A percentile compares a stretch with the other conserved stretches of the same genome.
These are phyloP conservation scores for Anthracocystis panici-leucophaei DNA, from an alignment of 1,284 basidiomycete genomes.

Conservation along the genomic window DNA sequence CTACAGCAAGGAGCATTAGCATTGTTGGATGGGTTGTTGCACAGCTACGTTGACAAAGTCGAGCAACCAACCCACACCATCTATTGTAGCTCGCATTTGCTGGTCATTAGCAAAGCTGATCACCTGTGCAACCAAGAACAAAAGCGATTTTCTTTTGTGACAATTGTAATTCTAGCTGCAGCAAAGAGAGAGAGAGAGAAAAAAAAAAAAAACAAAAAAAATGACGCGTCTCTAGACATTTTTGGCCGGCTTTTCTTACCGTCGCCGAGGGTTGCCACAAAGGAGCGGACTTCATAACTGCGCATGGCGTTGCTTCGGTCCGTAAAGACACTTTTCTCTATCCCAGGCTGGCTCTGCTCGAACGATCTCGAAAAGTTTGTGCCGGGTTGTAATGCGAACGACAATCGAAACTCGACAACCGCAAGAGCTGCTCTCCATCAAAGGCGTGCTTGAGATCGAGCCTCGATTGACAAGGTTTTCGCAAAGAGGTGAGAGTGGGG, in stretches of 20 bases:
- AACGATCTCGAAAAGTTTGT: neutral
- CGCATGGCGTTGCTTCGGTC: slow-evolving; percentile 2
- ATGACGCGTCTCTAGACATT: neutral
- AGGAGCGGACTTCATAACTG: slow-evolving; percentile 1
- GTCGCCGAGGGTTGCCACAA: slow-evolving; percentile 24
- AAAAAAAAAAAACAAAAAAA: too few species aligned
- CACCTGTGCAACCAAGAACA: too few species aligned
- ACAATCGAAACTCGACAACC: slow-evolving; percentile 1
- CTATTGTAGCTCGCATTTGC: too few species aligned
- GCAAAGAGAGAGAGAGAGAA: too few species aligned
- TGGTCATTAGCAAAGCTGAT: too few species aligned
- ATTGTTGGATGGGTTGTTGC: too few species aligned
- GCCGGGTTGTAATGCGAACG: neutral
- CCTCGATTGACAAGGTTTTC: neutral
- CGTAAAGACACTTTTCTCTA: slow-evolving; percentile 1
- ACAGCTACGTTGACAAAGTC: too few species aligned
- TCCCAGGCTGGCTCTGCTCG: neutral
- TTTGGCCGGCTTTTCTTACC: slow-evolving; percentile 23
- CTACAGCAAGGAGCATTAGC: too few species aligned
- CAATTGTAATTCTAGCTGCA: too few species aligned
- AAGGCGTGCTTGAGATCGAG: slow-evolving; percentile 4
- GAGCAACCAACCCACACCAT: too few species aligned
- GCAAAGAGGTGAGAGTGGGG: too few species aligned
- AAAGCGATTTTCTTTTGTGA: too few species aligned
- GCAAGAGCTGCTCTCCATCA: neutral